Conservation (phyloP, 2,329 filamentous ascomycete genomes). For the Cadophora luteo-olivacea region DNA sequence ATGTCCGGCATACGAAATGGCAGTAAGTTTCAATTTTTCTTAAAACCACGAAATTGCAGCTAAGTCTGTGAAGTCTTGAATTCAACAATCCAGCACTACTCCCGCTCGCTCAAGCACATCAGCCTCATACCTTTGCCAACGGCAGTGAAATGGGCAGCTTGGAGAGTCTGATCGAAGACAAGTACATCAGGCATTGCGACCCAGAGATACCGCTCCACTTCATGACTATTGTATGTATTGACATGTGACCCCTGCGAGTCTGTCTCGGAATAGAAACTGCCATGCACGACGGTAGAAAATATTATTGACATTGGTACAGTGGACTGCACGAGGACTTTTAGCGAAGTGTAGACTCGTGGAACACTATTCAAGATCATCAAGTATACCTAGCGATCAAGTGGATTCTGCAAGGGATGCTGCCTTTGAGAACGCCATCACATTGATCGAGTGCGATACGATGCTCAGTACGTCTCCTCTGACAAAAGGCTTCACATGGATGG, state of each 20-base stretch:
- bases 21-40: constrained; percentile 16
- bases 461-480: constrained; percentile 40
- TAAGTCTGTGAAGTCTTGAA: constrained; percentile 25
- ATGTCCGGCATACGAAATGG: constrained; percentile 38
- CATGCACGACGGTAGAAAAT: too few species aligned
- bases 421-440: constrained; percentile 40
- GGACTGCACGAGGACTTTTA: constrained; percentile 36
- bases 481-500: constrained; percentile 44
- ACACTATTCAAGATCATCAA: constrained; percentile 37
- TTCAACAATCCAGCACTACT: constrained; percentile 35
- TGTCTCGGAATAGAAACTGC: too few species aligned
- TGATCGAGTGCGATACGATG: constrained; percentile 46
- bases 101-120: constrained; percentile 30
- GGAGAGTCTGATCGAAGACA: constrained; percentile 50
- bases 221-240: constrained; percentile 36
- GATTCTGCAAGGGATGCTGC: constrained; percentile 42
- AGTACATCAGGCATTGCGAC: constrained; percentile 52
- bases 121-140: constrained; percentile 20
- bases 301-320: constrained; percentile 17
- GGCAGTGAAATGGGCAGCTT: constrained; percentile 38
- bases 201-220: constrained; percentile 48
- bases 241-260: too few species aligned
- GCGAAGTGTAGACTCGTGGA: constrained; percentile 42
- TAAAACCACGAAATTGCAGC: not conserved
- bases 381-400: constrained; percentile 33